Evolutionary conservation across 2,329 filamentous ascomycete species (phyloP).

Genomic region (Dichotomopilus funicola): DNA sequence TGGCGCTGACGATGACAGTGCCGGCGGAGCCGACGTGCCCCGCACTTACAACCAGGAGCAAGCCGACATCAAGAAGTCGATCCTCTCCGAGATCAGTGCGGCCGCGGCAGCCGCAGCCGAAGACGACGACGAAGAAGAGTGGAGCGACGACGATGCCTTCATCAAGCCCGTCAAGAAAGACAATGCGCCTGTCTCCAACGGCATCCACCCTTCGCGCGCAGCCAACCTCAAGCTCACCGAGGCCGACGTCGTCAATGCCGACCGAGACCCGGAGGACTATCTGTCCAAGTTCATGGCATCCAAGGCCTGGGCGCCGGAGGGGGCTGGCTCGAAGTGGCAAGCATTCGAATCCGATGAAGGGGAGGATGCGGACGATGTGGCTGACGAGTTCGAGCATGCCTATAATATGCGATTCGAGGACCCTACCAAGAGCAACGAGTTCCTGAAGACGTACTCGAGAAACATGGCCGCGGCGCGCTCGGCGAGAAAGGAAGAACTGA

Average conservation of each 20-base stretch:
- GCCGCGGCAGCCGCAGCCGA: constrained; percentile 40
- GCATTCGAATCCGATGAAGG: constrained; percentile 93
- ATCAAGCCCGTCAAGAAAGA: constrained; percentile 61
- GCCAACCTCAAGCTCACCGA: constrained; percentile 44
- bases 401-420: constrained; percentile 98
- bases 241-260: constrained; percentile 65
- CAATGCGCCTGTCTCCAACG: constrained; percentile 32
- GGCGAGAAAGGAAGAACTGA: constrained; percentile 77
- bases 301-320: constrained; percentile 76
- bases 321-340: constrained; percentile 56
- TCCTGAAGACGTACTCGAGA: constrained; percentile 81
- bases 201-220: constrained; percentile 52
- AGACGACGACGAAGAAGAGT: constrained; percentile 41
- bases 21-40: constrained; percentile 35
- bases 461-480: constrained; percentile 75
- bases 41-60: constrained; percentile 85
- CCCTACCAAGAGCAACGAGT: constrained; percentile 79
- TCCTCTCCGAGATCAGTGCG: constrained; percentile 75
- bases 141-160: constrained; percentile 64
- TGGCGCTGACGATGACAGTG: constrained; percentile 49
- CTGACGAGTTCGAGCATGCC: constrained; percentile 83
- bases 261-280: constrained; percentile 81
- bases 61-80: constrained; percentile 67
- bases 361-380: constrained; percentile 64
- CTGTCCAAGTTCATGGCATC: constrained; percentile 94